phyloP scores from a whole-genome alignment of 176 grass and related monocot genomes.

The Musa itinerans region DNA sequence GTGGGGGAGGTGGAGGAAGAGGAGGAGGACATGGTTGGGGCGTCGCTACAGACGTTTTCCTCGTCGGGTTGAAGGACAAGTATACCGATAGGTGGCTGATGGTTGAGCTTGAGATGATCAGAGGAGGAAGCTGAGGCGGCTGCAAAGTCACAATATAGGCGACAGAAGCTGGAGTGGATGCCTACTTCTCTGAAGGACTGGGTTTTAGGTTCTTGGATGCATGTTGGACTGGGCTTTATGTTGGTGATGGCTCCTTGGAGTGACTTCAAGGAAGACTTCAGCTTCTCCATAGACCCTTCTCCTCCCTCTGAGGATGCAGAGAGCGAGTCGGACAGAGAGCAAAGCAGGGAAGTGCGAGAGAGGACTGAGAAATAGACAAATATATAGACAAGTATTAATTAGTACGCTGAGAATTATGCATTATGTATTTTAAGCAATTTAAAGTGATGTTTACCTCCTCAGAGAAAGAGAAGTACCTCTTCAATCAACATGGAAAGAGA shows the following conservation, averaged over 20 bases:
- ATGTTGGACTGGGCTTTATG: conserved; percentile 19
- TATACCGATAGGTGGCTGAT: background rate
- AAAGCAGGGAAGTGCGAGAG: conserved; percentile 7
- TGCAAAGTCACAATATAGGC: background rate
- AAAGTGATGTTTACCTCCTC: too few species aligned
- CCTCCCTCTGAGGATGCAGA: background rate
- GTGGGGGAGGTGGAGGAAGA: background rate
- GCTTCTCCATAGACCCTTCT: conserved; percentile 23
- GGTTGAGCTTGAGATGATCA: background rate
- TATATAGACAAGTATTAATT: background rate
- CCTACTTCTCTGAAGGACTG: conserved; percentile 17
- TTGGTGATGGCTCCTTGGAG: conserved; percentile 28
- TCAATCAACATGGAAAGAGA: too few species aligned
- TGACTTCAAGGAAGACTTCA: conserved; percentile 35
- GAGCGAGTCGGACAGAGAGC: background rate
- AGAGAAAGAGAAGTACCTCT: too few species aligned
- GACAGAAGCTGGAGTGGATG: background rate
- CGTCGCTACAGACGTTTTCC: too few species aligned
- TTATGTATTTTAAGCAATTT: background rate
- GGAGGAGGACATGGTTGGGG: background rate
- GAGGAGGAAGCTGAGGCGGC: conserved; percentile 19
- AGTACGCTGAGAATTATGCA: background rate
- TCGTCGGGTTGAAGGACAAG: background rate
- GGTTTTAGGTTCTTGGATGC: conserved; percentile 28
- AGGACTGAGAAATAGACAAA: background rate